Conservation (phyloP, 805 yeast genomes). For the Starmerella sirachaensis region DNA sequence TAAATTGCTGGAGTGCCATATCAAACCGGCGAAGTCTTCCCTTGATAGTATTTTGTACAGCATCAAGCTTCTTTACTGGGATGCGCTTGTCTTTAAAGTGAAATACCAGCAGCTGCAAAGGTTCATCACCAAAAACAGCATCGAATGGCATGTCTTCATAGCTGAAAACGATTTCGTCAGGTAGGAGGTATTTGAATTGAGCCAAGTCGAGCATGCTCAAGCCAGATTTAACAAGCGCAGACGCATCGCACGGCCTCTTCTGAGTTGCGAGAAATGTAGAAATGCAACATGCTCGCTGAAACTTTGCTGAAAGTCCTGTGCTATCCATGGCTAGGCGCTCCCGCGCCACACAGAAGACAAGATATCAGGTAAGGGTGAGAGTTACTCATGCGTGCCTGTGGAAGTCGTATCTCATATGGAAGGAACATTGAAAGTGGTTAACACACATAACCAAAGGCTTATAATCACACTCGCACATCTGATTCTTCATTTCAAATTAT, state of each 20-base stretch:
- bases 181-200: constrained; percentile 47
- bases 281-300: constrained; percentile 14
- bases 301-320: constrained; percentile 5
- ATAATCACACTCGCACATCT: too few relatives aligned
- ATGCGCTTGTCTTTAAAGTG: constrained; percentile 59
- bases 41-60: constrained; percentile 9
- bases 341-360: too few relatives aligned
- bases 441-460: too few relatives aligned
- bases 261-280: constrained; percentile 16
- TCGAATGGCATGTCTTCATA: constrained; percentile 59
- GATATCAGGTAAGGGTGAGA: too few relatives aligned
- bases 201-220: constrained; percentile 45
- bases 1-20: constrained; percentile 9
- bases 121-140: constrained; percentile 26
- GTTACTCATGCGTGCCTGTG: too few relatives aligned
- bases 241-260: constrained; percentile 17
- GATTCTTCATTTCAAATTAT: too few relatives aligned
- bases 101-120: constrained; percentile 51
- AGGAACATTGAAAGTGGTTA: too few relatives aligned
- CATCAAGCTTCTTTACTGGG: constrained; percentile 28
- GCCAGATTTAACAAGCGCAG: constrained; percentile 26
- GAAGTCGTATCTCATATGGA: too few relatives aligned
- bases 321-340: too few relatives aligned
- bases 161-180: constrained; percentile 56
- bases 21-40: constrained; percentile 16